phyloP scores from a whole-genome alignment of 1,139 yeast species.

The Suhomyces maxii region DNA sequence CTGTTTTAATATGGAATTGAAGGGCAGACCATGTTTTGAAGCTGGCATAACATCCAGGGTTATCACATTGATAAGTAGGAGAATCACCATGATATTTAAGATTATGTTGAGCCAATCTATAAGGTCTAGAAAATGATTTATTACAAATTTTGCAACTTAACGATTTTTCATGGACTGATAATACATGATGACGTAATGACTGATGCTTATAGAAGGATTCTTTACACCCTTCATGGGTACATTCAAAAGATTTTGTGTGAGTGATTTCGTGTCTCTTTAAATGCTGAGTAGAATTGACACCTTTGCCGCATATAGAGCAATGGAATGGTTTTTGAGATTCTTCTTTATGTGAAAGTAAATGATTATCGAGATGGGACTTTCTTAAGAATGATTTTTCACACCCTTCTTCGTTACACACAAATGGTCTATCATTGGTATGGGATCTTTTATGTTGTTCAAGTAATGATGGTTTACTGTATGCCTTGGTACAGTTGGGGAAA shows the following conservation, averaged over 20 bases:
- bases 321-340: slow-evolving; percentile 63
- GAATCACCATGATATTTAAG: slow-evolving; percentile 57
- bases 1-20: slow-evolving; percentile 67
- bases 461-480: slow-evolving; percentile 78
- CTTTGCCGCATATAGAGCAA: slow-evolving; percentile 79
- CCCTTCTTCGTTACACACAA: slow-evolving; percentile 50
- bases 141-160: slow-evolving; percentile 60
- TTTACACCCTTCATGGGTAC: slow-evolving; percentile 61
- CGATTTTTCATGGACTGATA: slow-evolving; percentile 57
- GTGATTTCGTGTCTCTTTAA: slow-evolving; percentile 77
- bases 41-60: slow-evolving; percentile 55
- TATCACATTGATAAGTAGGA: slow-evolving; percentile 63
- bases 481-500: slow-evolving; percentile 66
- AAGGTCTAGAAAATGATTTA: slow-evolving; percentile 60
- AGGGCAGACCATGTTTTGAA: slow-evolving; percentile 79
- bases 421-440: slow-evolving; percentile 82
- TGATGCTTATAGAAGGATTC: slow-evolving; percentile 78
- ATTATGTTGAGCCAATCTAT: slow-evolving; percentile 60
- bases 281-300: slow-evolving; percentile 81
- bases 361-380: slow-evolving; percentile 78
- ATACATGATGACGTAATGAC: slow-evolving; percentile 71
- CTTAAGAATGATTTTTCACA: slow-evolving; percentile 72
- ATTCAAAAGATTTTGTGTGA: slow-evolving; percentile 69
- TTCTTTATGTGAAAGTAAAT: slow-evolving; percentile 58
- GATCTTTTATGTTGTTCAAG: slow-evolving; percentile 78